Evolutionary conservation across 441 rosid species (phyloP).

Genomic region (Iberis amara): DNA sequence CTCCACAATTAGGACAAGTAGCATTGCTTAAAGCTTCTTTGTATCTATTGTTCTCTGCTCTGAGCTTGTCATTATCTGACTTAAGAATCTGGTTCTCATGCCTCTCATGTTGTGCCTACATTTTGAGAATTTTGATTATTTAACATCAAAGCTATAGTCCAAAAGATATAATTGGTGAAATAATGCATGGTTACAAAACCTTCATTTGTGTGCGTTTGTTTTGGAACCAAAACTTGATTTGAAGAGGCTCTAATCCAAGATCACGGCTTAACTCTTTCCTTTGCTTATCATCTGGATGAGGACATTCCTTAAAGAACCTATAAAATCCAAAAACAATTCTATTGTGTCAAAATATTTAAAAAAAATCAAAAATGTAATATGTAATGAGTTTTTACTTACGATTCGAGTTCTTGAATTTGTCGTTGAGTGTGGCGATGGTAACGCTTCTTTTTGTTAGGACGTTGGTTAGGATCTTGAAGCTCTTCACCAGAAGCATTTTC

Average conservation of each 20-base stretch:
- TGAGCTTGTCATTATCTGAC: constrained; percentile 76
- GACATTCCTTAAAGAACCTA: constrained; percentile 90
- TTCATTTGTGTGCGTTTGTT: constrained; percentile 98
- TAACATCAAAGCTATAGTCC: too few relatives aligned
- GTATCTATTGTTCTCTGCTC: constrained; percentile 78
- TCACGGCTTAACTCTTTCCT: constrained; percentile 80
- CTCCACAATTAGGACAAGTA: constrained; percentile 91
- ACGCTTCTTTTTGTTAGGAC: constrained; percentile 70
- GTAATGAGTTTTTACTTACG: constrained; percentile 45
- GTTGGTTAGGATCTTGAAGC: constrained; percentile 63
- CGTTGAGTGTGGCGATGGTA: constrained; percentile 94
- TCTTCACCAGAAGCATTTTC: constrained; percentile 71
- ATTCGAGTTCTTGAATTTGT: constrained; percentile 92
- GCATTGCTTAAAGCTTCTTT: constrained; percentile 78
- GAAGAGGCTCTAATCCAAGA: constrained; percentile 78
- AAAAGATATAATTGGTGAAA: too few relatives aligned
- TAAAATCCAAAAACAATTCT: background rate
- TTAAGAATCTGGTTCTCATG: constrained; percentile 66
- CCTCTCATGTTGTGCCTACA: constrained; percentile 86
- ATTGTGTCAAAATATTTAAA: too few relatives aligned
- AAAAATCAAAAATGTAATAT: too few relatives aligned
- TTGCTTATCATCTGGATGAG: constrained; percentile 97
- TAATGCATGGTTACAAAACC: constrained; percentile 36
- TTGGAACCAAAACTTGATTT: constrained; percentile 97
- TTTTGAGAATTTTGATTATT: too few relatives aligned